Conservation (phyloP, 2,329 filamentous ascomycete species). For the Aspergillus terreus region DNA sequence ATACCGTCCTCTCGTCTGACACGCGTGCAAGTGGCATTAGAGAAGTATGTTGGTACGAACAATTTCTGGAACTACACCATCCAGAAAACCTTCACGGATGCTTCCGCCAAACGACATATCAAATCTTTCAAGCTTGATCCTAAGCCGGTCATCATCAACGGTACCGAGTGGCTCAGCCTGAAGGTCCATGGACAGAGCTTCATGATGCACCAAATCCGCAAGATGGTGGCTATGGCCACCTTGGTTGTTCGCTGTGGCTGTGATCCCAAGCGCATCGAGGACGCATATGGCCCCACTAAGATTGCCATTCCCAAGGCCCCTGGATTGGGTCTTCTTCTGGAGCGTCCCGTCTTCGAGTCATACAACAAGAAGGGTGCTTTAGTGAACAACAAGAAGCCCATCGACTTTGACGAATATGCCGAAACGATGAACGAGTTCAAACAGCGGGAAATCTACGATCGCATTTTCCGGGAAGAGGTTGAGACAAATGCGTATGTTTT, state of each 20-base stretch:
- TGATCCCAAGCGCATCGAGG: slow-evolving; percentile 64
- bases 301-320: slow-evolving; percentile 94
- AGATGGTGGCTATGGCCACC: slow-evolving; percentile 94
- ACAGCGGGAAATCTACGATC: slow-evolving; percentile 82
- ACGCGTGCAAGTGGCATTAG: slow-evolving; percentile 71
- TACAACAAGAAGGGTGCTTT: slow-evolving; percentile 72
- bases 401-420: slow-evolving; percentile 77
- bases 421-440: slow-evolving; percentile 84
- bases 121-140: slow-evolving; percentile 81
- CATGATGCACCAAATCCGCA: slow-evolving; percentile 99
- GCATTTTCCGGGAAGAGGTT: slow-evolving; percentile 88
- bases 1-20: slow-evolving; percentile 67
- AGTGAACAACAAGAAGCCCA: slow-evolving; percentile 54
- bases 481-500: slow-evolving; percentile 74
- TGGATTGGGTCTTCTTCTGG: slow-evolving; percentile 79
- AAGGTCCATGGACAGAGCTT: slow-evolving; percentile 98
- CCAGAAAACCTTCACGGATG: slow-evolving; percentile 75
- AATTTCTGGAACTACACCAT: slow-evolving; percentile 99
- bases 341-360: slow-evolving; percentile 83
- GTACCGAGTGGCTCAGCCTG: slow-evolving; percentile 91
- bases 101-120: slow-evolving; percentile 85
- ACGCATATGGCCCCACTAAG: slow-evolving; percentile 68
- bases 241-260: slow-evolving; percentile 80
- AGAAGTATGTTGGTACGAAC: slow-evolving; percentile 74
- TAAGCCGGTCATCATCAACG: slow-evolving; percentile 75